Evolutionary conservation across 2,329 filamentous ascomycete species (phyloP).

Genomic region (Chrysosporium keratinophilum): DNA sequence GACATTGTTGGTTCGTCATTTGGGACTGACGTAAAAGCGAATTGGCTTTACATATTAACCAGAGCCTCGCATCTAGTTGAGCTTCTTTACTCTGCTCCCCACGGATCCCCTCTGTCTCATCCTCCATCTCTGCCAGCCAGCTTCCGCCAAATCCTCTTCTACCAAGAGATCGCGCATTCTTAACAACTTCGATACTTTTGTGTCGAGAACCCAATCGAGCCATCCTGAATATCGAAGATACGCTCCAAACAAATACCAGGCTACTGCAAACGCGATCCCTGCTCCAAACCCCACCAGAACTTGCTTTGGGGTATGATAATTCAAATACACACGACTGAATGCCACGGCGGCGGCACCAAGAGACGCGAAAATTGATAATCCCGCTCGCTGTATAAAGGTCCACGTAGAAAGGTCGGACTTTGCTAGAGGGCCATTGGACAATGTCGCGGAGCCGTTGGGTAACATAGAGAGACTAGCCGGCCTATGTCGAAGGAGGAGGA

Average conservation of each 20-base stretch:
- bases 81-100: background rate
- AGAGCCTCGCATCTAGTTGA: background rate
- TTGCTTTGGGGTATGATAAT: constrained; percentile 82
- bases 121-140: constrained; percentile 91
- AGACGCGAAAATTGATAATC: constrained; percentile 49
- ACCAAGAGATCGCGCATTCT: constrained; percentile 74
- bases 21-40: background rate
- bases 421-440: constrained; percentile 30
- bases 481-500: constrained; percentile 69
- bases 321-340: constrained; percentile 76
- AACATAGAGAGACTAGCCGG: constrained; percentile 31
- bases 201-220: constrained; percentile 61
- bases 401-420: constrained; percentile 5
- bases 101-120: constrained; percentile 22
- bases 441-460: constrained; percentile 20
- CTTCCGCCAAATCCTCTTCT: constrained; percentile 78
- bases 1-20: background rate
- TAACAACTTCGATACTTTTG: constrained; percentile 53
- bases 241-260: constrained; percentile 69
- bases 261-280: constrained; percentile 58
- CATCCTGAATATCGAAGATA: constrained; percentile 56
- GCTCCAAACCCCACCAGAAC: constrained; percentile 69
- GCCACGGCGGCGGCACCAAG: constrained; percentile 59
- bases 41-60: too few relatives aligned
- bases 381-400: constrained; percentile 45